Conservation (phyloP, 768 basidiomycete genomes). For the Amanita jacksonii region DNA sequence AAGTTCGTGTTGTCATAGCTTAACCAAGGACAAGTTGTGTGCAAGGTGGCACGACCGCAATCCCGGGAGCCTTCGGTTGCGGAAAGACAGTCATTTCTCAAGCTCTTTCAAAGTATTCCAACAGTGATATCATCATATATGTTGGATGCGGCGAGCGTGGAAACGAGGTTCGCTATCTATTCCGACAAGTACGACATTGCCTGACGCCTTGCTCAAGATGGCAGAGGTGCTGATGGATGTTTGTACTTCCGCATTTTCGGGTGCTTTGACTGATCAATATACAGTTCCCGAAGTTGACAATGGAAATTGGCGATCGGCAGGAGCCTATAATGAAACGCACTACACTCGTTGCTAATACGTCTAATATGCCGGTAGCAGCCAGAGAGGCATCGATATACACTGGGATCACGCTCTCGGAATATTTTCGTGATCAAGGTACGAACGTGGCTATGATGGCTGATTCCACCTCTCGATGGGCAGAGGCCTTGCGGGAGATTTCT, state of each 20-base stretch:
- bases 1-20: not conserved
- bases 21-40: constrained; percentile 55
- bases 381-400: constrained; percentile 99
- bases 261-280: constrained; percentile 3
- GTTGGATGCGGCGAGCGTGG: constrained; percentile 99
- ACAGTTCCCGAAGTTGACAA: constrained; percentile 83
- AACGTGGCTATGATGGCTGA: constrained; percentile 99
- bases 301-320: constrained; percentile 86
- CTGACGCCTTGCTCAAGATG: constrained; percentile 43
- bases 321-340: constrained; percentile 99
- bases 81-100: constrained; percentile 99
- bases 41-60: constrained; percentile 93
- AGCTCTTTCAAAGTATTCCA: constrained; percentile 96
- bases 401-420: constrained; percentile 97
- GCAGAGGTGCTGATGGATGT: constrained; percentile 99
- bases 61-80: constrained; percentile 98
- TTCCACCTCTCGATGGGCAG: constrained; percentile 98
- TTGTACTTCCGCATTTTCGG: no score
- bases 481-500: constrained; percentile 97
- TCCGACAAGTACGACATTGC: not conserved
- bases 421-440: constrained; percentile 97
- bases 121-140: constrained; percentile 98
- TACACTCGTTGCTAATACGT: constrained; percentile 96
- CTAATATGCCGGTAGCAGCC: constrained; percentile 99
- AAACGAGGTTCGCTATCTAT: constrained; percentile 58